Base-by-base conservation (phyloP, 345 rosid species). In the Theobroma cacao region DNA sequence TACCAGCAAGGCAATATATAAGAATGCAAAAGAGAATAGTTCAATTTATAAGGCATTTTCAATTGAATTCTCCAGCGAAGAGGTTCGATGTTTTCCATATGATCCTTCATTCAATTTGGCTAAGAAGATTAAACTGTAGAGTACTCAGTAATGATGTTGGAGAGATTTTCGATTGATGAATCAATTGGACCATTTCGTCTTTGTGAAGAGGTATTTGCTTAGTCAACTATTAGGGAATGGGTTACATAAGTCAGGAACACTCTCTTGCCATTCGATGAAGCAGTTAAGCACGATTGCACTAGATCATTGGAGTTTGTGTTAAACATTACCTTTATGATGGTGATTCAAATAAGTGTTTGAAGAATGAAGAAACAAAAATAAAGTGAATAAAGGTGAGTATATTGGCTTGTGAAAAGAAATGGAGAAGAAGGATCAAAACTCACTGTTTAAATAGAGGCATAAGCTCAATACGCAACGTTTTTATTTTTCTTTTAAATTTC, bases 61-160 rank as follows among this genome's bases (percentile, higher is more conserved):
- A 92, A 79, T 90, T 94, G 59, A 80, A 91, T 73, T 2, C 95
- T 26, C 93, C n/a, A n/a, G n/a, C 98, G 0, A 87, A 88, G 84
- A 84, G 95, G 79, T 94, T 83, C 61, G 98, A 94, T 75, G 98
- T 94, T 43, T 94, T 89, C 76, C 98, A 94, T 72, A 90, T 94
- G 98, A 92, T 94, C 66, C 93, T 94, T 66, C 98, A 94, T 82
- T 94, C 98, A 0, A 84, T 94, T 75, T 94, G 98, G 97, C 91
- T 90, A 0, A 81, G 98, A 80, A 87, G 97, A 78, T 76, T 94
- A 48, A 94, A 94, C 84, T 87, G 90, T 30, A 81, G 86, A 78
- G 83, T n/a, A n/a, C n/a, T 93, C 45, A 40, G 43, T 38, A 28
- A 67, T 40, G 22, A n/a, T 40, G 18, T 15, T 15, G 43, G 8